These are phyloP conservation scores for Chenopodium album DNA, from an alignment of 148 eudicot genomes.

Conservation along the genomic window DNA sequence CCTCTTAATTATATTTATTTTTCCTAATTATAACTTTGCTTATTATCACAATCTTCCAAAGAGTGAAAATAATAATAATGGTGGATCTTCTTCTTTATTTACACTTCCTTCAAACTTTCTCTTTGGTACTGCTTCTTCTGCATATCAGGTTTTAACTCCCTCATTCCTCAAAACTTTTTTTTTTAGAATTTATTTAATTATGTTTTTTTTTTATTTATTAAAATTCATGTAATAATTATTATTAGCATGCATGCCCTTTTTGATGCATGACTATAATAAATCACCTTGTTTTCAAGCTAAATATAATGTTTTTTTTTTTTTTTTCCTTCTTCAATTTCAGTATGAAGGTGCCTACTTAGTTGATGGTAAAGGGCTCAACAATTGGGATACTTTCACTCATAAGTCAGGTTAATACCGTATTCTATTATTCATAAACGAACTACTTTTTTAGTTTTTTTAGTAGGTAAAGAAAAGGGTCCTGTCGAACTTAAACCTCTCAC, in stretches of 20 bases:
- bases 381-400: slow-evolving; percentile 76
- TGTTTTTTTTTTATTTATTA: too few relatives aligned
- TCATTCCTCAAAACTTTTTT: background rate
- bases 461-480: too few relatives aligned
- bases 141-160: slow-evolving; percentile 50
- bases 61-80: background rate
- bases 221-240: too few relatives aligned
- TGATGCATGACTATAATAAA: background rate
- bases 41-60: slow-evolving; percentile 13
- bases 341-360: slow-evolving; percentile 67
- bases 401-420: slow-evolving; percentile 33
- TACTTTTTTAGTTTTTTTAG: too few relatives aligned
- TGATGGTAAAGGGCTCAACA: slow-evolving; percentile 73
- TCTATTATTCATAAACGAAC: too few relatives aligned
- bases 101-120: slow-evolving; percentile 52
- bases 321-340: slow-evolving; percentile 25
- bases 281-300: background rate
- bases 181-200: too few relatives aligned
- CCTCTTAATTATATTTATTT: background rate
- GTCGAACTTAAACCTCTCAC: too few relatives aligned
- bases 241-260: background rate
- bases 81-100: slow-evolving; percentile 16
- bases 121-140: slow-evolving; percentile 72
- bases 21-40: slow-evolving; percentile 2
- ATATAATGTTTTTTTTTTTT: background rate